Evolutionary conservation across 495 filamentous ascomycete species (phyloP), one percentile per base, ranked within the genome.

Genomic region (Lepraria neglecta): DNA sequence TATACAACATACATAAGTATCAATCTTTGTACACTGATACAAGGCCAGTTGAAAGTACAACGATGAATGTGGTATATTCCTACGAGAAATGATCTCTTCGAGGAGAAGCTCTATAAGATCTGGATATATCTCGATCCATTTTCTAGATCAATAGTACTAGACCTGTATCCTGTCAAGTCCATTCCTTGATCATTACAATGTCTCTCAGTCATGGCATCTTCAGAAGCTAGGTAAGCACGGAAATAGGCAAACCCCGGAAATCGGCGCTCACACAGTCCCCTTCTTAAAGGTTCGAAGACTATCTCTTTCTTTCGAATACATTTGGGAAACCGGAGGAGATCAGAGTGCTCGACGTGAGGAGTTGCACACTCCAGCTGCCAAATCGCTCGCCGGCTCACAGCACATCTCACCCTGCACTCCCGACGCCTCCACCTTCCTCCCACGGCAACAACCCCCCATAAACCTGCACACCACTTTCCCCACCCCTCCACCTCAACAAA

Each of bases 381-480:
- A 5, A 35, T 10, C 14, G 1, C 9, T 33, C 15, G 28, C 51
- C 33, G 12, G 1, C 31, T 12, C 10, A 1, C 31, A 35, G 6
- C 31, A 12, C 6, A 12, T 19, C 12, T 35, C 7, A 15, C 51
- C 30, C 31, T 33, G 5, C 7, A n/a, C 31, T 38, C 10, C 31
- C 3, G 19, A 14, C 7, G 10, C 35, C n/a, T n/a, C n/a, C 27
- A 7, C 4, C 4, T 38, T 24, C 51, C 65, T 66, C 73, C 78
- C 78, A 81, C 17, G 77, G 78, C 65, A 81, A 68, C 47, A 60
- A 40, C 3, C 65, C 60, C 58, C 60, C 42, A 64, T 76, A 81
- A 66, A 67, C 68, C 50, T 74, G 65, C 62, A 72, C 76, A 38
- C 72, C 71, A 61, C 15, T 55, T 62, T 59, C 38, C 33, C 67